Conservation (phyloP, 345 rosid genomes). For the Salix purpurea region DNA sequence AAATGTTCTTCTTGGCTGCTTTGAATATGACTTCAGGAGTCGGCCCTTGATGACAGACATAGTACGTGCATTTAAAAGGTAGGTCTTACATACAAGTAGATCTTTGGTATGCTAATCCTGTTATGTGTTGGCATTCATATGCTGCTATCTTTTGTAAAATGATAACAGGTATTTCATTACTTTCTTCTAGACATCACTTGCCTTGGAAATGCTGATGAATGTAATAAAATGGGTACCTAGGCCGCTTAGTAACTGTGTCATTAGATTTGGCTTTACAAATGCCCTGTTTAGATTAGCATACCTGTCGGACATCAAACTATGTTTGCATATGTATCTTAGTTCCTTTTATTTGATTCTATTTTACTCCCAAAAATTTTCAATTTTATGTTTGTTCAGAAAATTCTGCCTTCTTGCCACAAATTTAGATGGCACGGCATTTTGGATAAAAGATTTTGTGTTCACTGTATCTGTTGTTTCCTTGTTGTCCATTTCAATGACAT, state of each 20-base stretch:
- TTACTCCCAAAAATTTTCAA: not conserved
- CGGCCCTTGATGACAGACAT: slow-evolving; percentile 89
- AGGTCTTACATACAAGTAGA: not conserved
- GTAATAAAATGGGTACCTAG: not conserved
- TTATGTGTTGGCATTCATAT: not conserved
- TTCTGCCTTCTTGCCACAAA: not conserved
- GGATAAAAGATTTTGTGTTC: not conserved
- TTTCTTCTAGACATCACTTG: not conserved
- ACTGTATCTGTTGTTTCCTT: not conserved
- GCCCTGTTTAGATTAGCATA: not conserved
- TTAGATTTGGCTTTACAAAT: not conserved
- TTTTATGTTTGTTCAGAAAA: not conserved
- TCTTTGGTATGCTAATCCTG: not conserved
- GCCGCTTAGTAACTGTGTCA: not conserved
- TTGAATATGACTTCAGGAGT: slow-evolving; percentile 76
- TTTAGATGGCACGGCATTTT: not conserved
- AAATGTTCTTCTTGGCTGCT: slow-evolving; percentile 77
- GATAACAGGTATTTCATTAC: not conserved
- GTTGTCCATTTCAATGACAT: not conserved
- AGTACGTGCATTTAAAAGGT: slow-evolving; percentile 62
- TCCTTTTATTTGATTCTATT: not conserved
- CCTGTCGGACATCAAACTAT: not conserved
- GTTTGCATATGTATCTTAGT: not conserved
- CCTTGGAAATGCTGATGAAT: not conserved
- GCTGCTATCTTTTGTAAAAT: not conserved